phyloP scores from a whole-genome alignment of 441 rosid genomes.

The Capsella rubella region DNA sequence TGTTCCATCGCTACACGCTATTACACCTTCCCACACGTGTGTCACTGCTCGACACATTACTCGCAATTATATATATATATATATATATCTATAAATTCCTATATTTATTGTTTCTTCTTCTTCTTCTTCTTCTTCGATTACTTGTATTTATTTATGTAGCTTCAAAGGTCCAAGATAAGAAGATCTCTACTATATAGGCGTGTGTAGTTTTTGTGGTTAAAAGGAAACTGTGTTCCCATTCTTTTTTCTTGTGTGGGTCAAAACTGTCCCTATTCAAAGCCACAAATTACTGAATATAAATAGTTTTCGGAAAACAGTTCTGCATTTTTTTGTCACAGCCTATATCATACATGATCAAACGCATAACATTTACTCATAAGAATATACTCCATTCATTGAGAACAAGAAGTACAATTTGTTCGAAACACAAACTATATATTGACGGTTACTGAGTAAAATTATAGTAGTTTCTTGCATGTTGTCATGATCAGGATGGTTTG shows the following conservation, averaged over 20 bases:
- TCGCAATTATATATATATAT: too few relatives aligned
- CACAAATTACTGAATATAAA: not conserved
- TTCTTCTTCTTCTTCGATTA: not conserved
- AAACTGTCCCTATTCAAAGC: not conserved
- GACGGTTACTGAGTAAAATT: not conserved
- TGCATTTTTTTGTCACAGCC: not conserved
- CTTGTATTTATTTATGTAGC: not conserved
- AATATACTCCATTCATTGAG: too few relatives aligned
- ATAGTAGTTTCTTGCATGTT: not conserved
- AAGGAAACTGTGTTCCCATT: not conserved
- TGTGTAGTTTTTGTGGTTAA: not conserved
- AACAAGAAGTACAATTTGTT: not conserved
- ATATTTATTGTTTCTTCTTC: not conserved
- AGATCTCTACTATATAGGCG: not conserved
- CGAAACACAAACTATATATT: not conserved
- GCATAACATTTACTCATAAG: not conserved
- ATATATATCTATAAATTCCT: too few relatives aligned
- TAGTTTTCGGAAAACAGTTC: not conserved
- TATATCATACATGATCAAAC: not conserved
- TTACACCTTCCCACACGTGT: conserved; percentile 32
- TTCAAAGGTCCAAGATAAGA: not conserved
- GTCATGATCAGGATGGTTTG: not conserved
- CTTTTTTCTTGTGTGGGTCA: not conserved
- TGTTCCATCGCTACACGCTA: conserved; percentile 45
- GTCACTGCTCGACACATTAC: not conserved